These are phyloP conservation scores for Colletotrichum sp. DNA, from an alignment of 2,329 filamentous ascomycete species.

Conservation along the genomic window DNA sequence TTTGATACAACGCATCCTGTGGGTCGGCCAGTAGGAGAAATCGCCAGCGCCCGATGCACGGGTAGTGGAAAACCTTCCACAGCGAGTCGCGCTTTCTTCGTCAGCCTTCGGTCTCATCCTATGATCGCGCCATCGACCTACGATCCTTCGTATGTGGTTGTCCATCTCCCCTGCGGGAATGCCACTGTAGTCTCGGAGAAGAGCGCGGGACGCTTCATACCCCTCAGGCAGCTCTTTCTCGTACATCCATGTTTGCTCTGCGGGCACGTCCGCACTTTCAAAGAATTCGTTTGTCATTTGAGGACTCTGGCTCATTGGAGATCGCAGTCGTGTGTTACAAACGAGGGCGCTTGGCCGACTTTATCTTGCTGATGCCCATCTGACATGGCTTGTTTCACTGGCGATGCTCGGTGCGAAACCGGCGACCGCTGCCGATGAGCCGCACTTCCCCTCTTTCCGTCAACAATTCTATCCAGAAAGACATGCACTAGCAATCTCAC, in stretches of 20 bases:
- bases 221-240: slow-evolving; percentile 36
- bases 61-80: slow-evolving; percentile 49
- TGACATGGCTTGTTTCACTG: not conserved
- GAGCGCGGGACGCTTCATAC: slow-evolving; percentile 37
- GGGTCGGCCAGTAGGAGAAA: slow-evolving; percentile 49
- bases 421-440: not conserved
- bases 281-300: not conserved
- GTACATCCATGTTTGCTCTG: not conserved
- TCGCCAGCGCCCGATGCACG: slow-evolving; percentile 55
- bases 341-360: not conserved
- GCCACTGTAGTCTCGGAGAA: slow-evolving; percentile 43
- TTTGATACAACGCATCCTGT: slow-evolving; percentile 46
- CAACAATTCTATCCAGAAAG: not conserved
- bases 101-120: slow-evolving; percentile 10
- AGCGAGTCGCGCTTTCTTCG: slow-evolving; percentile 47
- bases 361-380: not conserved
- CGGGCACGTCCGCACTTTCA: not conserved
- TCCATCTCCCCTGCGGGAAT: slow-evolving; percentile 40
- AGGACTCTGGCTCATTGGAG: not conserved
- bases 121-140: slow-evolving; percentile 26
- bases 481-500: not conserved
- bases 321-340: not conserved
- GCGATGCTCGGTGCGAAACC: not conserved
- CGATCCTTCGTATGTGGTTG: slow-evolving; percentile 38
- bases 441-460: not conserved